These are phyloP conservation scores for Ascochyta clinopodiicola DNA, from an alignment of 2,329 filamentous ascomycete species.

Conservation along the genomic window DNA sequence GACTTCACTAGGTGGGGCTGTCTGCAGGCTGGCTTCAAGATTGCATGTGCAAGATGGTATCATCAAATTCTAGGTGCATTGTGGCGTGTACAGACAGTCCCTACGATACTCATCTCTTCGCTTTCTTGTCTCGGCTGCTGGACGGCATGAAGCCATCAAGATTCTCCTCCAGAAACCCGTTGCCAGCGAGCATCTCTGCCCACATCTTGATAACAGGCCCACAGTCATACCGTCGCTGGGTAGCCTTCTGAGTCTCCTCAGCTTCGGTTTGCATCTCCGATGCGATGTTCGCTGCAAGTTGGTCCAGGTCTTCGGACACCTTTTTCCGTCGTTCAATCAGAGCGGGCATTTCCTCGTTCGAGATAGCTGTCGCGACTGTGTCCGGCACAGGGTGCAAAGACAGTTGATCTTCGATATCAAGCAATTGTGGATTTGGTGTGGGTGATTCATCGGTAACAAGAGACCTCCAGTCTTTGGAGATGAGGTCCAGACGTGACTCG, in stretches of 20 bases:
- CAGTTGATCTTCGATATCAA: conserved; percentile 27
- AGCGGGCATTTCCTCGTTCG: conserved; percentile 23
- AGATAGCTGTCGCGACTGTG: conserved; percentile 23
- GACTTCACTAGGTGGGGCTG: background rate
- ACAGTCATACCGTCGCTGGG: conserved; percentile 69
- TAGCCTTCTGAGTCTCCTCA: conserved; percentile 61
- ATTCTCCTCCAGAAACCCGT: conserved; percentile 60
- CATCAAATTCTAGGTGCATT: background rate
- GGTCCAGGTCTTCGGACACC: conserved; percentile 31
- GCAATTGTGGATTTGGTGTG: conserved; percentile 19
- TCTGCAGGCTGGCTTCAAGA: background rate
- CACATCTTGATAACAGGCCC: conserved; percentile 72
- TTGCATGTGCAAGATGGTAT: background rate
- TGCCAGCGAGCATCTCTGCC: conserved; percentile 72
- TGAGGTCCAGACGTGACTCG: conserved; percentile 48
- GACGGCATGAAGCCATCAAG: conserved; percentile 27
- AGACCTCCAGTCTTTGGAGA: conserved; percentile 54
- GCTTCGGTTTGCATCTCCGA: conserved; percentile 56
- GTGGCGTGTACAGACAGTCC: background rate
- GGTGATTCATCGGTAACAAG: conserved; percentile 43
- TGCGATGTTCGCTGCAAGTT: conserved; percentile 50
- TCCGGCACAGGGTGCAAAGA: conserved; percentile 18
- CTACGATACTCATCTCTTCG: background rate
- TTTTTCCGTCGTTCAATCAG: conserved; percentile 29
- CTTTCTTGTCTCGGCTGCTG: background rate